Base-by-base conservation (phyloP, 768 basidiomycete species). In the Naganishia randhawae region DNA sequence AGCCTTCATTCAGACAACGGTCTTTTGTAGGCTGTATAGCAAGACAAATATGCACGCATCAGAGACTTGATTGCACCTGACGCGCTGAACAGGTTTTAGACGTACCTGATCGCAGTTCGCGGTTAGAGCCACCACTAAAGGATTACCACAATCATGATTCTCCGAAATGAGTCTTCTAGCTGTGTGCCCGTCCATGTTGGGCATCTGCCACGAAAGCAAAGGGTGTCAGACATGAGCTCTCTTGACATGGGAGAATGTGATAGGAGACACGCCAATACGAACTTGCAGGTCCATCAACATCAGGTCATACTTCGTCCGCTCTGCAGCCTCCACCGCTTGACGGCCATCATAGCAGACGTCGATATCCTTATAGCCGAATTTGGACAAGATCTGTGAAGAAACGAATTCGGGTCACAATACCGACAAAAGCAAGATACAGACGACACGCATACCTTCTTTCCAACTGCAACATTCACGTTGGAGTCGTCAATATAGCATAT, bases 281-380 rank as follows among this genome's bases (percentile, higher is more conserved):
- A 74, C 75, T 41, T 75, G 74, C 16, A 74, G 63, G 41, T 78
- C 79, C 73, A 80, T 71, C 29, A 81, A 66, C 48, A 80, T 74
- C 33, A 80, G 31, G 55, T 79, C 75, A 69, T 73, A 79, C 1
- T 37, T 48, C 14, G 68, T 72, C 13, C 52, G 48, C 35, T 78
- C 73, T 9, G 77, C 74, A 7, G 71, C 71, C 11, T 74, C 73
- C 33, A 80, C 39, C 3, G 77, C 78, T 10, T 71, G 45, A 9
- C 67, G 69, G 0, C 80, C 80, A 66, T 80, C 74, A 10, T 67
- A 52, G 25, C 76, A 78, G 0, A 76, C 73, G 19, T 70, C 68
- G 55, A 80, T 63, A 9, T 69, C 39, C 4, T 54, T 68, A 53
- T 78, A 78, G 8, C 77, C 77, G 48, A 74, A 74, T 63, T 74